These are phyloP conservation scores for Tausonia pullulans DNA, from an alignment of 1,284 basidiomycete genomes.

Conservation along the genomic window DNA sequence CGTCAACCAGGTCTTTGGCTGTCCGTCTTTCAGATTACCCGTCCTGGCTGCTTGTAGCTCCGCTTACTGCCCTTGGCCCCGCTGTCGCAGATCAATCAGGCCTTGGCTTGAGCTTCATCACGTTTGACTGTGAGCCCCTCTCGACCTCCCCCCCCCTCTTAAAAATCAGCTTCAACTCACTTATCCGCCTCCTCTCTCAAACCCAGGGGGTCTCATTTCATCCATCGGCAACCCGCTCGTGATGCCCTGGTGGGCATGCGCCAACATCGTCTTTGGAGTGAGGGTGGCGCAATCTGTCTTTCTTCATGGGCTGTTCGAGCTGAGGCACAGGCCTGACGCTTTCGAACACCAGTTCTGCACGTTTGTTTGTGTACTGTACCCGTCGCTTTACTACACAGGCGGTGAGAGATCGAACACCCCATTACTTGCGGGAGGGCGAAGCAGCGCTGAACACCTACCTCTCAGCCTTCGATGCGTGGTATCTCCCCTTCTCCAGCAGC, in stretches of 20 bases:
- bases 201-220: slow-evolving; percentile 11
- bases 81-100: background rate
- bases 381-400: slow-evolving; percentile 8
- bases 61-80: background rate
- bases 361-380: slow-evolving; percentile 12
- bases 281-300: background rate
- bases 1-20: slow-evolving; percentile 15
- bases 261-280: background rate
- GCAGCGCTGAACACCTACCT: background rate
- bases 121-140: slow-evolving; percentile 9
- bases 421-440: background rate
- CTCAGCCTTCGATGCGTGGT: slow-evolving; percentile 11
- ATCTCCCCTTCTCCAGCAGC: slow-evolving; percentile 8
- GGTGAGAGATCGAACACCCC: background rate
- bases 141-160: background rate
- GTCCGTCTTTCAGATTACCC: background rate
- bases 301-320: background rate
- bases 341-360: background rate
- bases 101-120: slow-evolving; percentile 9
- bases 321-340: background rate
- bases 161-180: background rate
- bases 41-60: background rate
- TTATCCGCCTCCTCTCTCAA: background rate
- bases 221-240: slow-evolving; percentile 14
- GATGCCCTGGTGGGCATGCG: slow-evolving; percentile 12